Evolutionary conservation across 106 monocot species (phyloP), one percentile per base, ranked within the genome.

Genomic region (Triglochin maritima): DNA sequence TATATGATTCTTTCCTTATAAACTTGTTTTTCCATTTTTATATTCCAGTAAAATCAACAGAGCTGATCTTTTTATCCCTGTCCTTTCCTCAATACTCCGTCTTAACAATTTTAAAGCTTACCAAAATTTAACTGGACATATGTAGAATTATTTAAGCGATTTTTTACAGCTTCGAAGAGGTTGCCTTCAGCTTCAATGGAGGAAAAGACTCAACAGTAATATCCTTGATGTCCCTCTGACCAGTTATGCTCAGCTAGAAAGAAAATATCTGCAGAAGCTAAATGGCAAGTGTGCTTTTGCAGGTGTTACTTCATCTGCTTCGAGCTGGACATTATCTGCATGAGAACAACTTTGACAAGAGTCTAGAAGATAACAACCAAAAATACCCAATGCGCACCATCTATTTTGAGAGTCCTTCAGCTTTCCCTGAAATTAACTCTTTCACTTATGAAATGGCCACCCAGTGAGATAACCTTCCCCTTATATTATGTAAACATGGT

Each of bases 141-240:
- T 29, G 29, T 29, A 29, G 29, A 29, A 29, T 29, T 29, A 29
- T 29, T 29, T 29, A 29, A 29, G 29, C 29, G 1, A 29, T 29
- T 60, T 7, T 78, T 55, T 2, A 68, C 77, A 98, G 98, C 80
- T 99, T 92, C 70, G 73, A 92, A 46, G 82, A 99, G 73, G 89
- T 99, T 68, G 89, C 98, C 49, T 99, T 99, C 82, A 99, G 98
- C 79, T 99, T 99, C 69, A 99, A 99, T 83, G 98, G 98, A 42
- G 98, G 98, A n/a, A 99, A 99, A 69, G 98, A 99, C 63, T 99
- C 98, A 59, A 99, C 98, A 77, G 98, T 96, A 86, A 87, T 73
- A 67, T 46, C 53, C 8, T 76, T 46, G 54, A 63, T 12, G 56
- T 72, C 15, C 54, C 12, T 50, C 46, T 54, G 48, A 60, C 61